These are phyloP conservation scores for Morella rubra DNA, from an alignment of 306 rosid genomes.

Conservation along the genomic window DNA sequence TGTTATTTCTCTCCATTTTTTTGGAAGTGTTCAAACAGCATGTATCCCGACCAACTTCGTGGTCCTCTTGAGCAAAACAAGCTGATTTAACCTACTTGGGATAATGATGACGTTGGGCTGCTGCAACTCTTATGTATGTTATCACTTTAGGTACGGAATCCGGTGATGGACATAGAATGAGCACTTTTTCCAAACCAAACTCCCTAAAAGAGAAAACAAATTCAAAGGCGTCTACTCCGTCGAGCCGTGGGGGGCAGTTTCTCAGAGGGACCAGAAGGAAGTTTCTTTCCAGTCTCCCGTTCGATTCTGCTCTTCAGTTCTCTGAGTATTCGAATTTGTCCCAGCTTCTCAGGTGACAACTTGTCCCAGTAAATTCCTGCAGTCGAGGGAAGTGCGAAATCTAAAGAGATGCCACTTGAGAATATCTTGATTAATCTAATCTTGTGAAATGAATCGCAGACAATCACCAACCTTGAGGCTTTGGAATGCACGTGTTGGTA, in stretches of 20 bases:
- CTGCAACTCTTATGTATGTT: too few species aligned
- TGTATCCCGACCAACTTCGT: too few species aligned
- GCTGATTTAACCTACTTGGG: too few species aligned
- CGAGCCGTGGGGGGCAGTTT: slow-evolving; percentile 78
- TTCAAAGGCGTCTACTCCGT: slow-evolving; percentile 19
- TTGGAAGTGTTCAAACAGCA: too few species aligned
- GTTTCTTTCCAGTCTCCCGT: slow-evolving; percentile 61
- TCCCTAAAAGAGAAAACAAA: background rate
- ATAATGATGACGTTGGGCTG: too few species aligned
- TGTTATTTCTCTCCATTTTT: too few species aligned
- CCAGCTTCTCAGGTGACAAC: slow-evolving; percentile 85
- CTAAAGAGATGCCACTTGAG: too few species aligned
- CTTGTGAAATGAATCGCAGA: slow-evolving; percentile 8
- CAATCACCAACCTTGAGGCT: slow-evolving; percentile 80
- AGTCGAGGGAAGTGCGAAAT: background rate
- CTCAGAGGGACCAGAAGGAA: slow-evolving; percentile 78
- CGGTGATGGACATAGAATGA: background rate
- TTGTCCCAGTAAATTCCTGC: slow-evolving; percentile 95
- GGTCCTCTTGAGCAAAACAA: too few species aligned
- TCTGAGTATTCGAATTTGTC: slow-evolving; percentile 74
- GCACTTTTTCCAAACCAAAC: background rate
- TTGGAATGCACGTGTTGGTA: slow-evolving; percentile 64
- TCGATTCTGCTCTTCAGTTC: slow-evolving; percentile 78
- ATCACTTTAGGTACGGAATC: background rate
- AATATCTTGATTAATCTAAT: background rate